Base-by-base conservation (phyloP, 208 protist species). In the Crithidia acanthocephali region DNA sequence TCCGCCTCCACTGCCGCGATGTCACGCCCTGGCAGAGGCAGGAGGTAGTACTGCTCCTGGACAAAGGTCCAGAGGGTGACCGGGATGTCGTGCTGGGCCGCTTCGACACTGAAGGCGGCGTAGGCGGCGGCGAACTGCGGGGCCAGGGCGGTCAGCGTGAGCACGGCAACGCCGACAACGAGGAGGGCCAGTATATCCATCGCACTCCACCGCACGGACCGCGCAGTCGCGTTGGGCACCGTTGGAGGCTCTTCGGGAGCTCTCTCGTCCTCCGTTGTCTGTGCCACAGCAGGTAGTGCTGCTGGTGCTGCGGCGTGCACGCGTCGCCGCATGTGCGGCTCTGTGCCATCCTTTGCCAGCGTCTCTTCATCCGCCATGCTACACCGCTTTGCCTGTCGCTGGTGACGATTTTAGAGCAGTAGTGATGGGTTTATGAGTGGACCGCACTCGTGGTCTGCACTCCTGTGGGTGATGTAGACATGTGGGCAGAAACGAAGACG, bases 111-210 rank as follows among this genome's bases (percentile, higher is more conserved):
- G 25, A 20, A 50, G 40, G 35, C 22, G 35, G 18, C 18, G 40
- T 63, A 63, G 37, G 22, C 9, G 9, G 40, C 25, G 40, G 40
- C 5, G 57, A 63, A 50, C 37, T 63, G 57, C 57, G 57, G 40
- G 33, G 40, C 57, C 3, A 33, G 18, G 6, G 40, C 35, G 9
- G 20, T 22, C 2, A 61, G 6, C 4, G 56, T 27, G 22, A 61
- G 30, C 1, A 61, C 18, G 0, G 33, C 16, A 5, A 28, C 33
- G 8, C 56, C n/a, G 57, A 63, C 37, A 22, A 50, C 5, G 8
- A 33, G 28, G 20, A 50, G 11, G 4, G 57, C 57, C 10, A 15
- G 2, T 4, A 50, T 15, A n/a, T 51, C 57, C 57, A 50, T 32
- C 57, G 20, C 40, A 61, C 35, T 61, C 56, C 30, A 61, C 35